A percentile compares a stretch with the other conserved stretches of the same genome.
Evolutionary conservation across 176 grass and related monocot genomes (phyloP).

Genomic region (Thinopyrum elongatum): DNA sequence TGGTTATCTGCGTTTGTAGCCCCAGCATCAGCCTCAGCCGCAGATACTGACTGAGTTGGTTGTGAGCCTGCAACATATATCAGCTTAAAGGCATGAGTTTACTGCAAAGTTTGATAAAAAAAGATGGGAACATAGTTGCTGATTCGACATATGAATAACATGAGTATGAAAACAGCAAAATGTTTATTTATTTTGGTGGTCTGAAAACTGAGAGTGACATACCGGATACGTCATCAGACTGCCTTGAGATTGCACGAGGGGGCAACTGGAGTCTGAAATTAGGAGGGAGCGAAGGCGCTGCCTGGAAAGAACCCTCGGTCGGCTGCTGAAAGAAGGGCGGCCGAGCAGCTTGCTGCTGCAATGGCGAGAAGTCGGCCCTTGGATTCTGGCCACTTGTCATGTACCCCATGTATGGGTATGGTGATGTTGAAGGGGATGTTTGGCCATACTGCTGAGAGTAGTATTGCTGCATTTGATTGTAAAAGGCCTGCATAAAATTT

Average conservation of each 20-base stretch:
- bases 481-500: conserved; percentile 48
- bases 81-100: neutral
- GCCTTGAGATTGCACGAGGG: conserved; percentile 50
- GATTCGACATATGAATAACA: neutral
- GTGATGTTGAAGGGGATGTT: conserved; percentile 46
- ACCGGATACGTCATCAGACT: conserved; percentile 43
- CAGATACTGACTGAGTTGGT: conserved; percentile 33
- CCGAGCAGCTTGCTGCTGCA: conserved; percentile 35
- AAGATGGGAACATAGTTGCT: neutral
- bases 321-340: conserved; percentile 51
- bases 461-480: conserved; percentile 75
- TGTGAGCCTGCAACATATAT: conserved; percentile 48
- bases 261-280: conserved; percentile 78
- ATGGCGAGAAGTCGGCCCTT: conserved; percentile 43
- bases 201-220: conserved; percentile 9
- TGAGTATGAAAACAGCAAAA: neutral
- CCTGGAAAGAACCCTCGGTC: conserved; percentile 46
- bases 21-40: conserved; percentile 21
- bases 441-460: conserved; percentile 67
- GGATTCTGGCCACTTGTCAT: conserved; percentile 34
- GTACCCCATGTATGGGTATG: conserved; percentile 61
- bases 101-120: neutral
- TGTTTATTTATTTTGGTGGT: neutral
- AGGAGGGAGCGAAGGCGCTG: conserved; percentile 46
- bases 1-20: conserved; percentile 26